Evolutionary conservation across 2,329 filamentous ascomycete species (phyloP).

Genomic region (Pseudogymnoascus sp.): DNA sequence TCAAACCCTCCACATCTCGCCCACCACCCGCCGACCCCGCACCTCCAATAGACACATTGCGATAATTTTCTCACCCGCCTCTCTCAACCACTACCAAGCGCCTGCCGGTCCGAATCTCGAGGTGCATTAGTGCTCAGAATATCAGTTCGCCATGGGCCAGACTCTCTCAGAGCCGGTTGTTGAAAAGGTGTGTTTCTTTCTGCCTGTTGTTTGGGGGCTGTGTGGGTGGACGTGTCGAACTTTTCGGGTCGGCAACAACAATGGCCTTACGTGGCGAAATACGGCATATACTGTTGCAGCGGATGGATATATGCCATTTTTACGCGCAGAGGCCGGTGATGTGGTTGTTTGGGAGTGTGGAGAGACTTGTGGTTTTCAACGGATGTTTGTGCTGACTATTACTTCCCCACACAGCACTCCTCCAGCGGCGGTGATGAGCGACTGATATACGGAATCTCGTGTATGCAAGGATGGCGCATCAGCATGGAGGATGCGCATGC

Average conservation of each 20-base stretch:
- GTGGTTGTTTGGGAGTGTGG: background rate
- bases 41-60: conserved; percentile 1
- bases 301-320: background rate
- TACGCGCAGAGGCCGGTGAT: background rate
- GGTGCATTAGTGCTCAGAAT: background rate
- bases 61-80: conserved; percentile 1
- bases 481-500: conserved; percentile 99
- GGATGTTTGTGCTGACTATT: conserved; percentile 11
- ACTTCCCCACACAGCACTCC: conserved; percentile 55
- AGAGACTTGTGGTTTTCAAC: background rate
- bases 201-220: conserved; percentile 8
- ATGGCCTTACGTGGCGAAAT: background rate
- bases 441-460: conserved; percentile 86
- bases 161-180: conserved; percentile 98
- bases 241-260: background rate
- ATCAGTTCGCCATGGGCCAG: conserved; percentile 67
- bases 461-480: conserved; percentile 99
- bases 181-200: conserved; percentile 71
- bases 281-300: background rate
- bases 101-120: background rate
- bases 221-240: conserved; percentile 3
- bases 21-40: background rate
- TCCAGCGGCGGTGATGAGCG: conserved; percentile 86
- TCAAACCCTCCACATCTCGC: background rate
- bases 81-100: background rate